Evolutionary conservation across 2,329 filamentous ascomycete species (phyloP), one percentile per base, ranked within the genome.

Genomic region (Mycosphaerella sp.): DNA sequence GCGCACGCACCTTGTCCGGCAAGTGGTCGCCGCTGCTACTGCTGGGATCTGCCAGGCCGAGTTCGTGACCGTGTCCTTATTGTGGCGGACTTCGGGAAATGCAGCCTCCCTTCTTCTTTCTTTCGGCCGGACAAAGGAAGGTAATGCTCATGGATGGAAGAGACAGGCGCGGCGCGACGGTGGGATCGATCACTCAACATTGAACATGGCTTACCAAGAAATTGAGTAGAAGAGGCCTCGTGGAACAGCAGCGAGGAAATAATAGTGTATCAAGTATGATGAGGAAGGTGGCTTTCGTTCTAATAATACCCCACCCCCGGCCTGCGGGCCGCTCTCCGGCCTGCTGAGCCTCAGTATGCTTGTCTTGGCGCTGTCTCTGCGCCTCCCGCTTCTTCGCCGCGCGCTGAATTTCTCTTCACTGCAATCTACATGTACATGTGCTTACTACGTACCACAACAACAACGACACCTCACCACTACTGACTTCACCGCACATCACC

Each of bases 261-360:
- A 21, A 6, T 6, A 4, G 4, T 6, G 21, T 4, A 21, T 21
- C n/a, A 6, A 6, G 21, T 21, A 39, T 18, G n/a, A 39, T 18
- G 30, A 13, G 44, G 25, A 41, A 48, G 44, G 44, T 48, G 45
- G 37, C 45, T 34, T 36, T 45, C 17, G 14, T 41, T 49, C 45
- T 42, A 41, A 9, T 16, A 34, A 36, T 41, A 41, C 2, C 37
- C 4, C 21, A 21, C 21, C 21, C 21, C 21, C 21, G 21, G 21
- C 21, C 32, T 35, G 14, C 32, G 44, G 44, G n/a, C 44, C 44
- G 44, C 2, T 21, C 44, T 48, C 21, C 21, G 21, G 21, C 21
- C 21, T 21, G 21, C 21, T 21, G 21, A 21, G 21, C 21, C 21
- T 21, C 21, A 21, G 4, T 21, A 1, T 21, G 21, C 45, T 37